A percentile compares a stretch with the other conserved stretches of the same genome.
These are phyloP conservation scores for Neurospora intermedia DNA, from an alignment of 495 filamentous ascomycete species.

Conservation along the genomic window DNA sequence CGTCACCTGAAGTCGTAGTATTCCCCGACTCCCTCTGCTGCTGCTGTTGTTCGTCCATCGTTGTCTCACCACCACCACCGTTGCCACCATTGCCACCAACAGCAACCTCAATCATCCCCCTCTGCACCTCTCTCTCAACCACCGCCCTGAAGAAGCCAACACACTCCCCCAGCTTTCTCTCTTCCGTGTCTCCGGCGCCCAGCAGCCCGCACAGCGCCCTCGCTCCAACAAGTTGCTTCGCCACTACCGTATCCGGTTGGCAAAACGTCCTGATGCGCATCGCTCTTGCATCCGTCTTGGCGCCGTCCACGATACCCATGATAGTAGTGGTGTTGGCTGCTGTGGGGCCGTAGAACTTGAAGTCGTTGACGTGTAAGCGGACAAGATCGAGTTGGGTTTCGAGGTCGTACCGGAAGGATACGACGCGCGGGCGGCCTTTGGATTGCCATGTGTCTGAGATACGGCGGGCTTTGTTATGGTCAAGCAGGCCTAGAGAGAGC, in stretches of 20 bases:
- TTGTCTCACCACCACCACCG: neutral
- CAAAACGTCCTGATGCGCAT: slow-evolving; percentile 34
- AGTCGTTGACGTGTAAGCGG: slow-evolving; percentile 24
- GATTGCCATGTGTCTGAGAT: slow-evolving; percentile 29
- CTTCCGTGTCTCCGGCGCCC: slow-evolving; percentile 19
- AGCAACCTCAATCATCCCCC: neutral
- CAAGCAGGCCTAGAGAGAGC: slow-evolving; percentile 28
- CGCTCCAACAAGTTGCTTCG: slow-evolving; percentile 34
- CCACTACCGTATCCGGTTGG: slow-evolving; percentile 37
- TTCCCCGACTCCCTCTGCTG: neutral
- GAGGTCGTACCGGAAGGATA: slow-evolving; percentile 36
- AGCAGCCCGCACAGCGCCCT: slow-evolving; percentile 29
- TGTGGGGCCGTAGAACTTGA: slow-evolving; percentile 32
- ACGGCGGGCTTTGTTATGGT: slow-evolving; percentile 21
- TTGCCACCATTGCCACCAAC: neutral
- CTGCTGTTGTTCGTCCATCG: neutral
- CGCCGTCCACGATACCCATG: slow-evolving; percentile 27
- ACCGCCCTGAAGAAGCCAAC: slow-evolving; percentile 26
- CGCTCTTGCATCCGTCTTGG: slow-evolving; percentile 28
- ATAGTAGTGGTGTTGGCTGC: slow-evolving; percentile 15
- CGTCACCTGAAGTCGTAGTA: neutral
- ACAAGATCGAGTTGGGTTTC: slow-evolving; percentile 40
- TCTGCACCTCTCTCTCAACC: slow-evolving; percentile 19
- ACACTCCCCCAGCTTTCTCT: slow-evolving; percentile 27
- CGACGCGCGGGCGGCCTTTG: slow-evolving; percentile 32